phyloP scores from a whole-genome alignment of 2,329 filamentous ascomycete species.

The Penicillium nordicum region DNA sequence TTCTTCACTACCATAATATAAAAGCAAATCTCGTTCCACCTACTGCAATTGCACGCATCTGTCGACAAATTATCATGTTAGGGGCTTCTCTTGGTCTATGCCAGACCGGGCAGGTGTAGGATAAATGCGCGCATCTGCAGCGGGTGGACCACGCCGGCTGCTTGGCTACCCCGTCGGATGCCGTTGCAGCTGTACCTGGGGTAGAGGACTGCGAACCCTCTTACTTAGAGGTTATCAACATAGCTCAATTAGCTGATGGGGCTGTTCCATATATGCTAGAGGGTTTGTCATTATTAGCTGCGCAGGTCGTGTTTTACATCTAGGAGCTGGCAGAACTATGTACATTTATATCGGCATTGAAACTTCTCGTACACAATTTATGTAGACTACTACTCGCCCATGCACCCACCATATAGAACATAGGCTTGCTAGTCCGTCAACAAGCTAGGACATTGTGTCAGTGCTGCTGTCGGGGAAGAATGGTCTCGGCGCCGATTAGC shows the following conservation, averaged over 20 bases:
- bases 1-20: neutral
- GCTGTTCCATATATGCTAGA: too few relatives aligned
- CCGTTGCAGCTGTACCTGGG: neutral
- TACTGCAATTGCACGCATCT: neutral
- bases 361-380: too few relatives aligned
- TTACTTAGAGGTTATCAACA: neutral
- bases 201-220: neutral
- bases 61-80: neutral
- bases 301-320: too few relatives aligned
- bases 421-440: too few relatives aligned
- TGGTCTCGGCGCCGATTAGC: constrained; percentile 45
- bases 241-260: neutral
- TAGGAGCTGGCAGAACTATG: too few relatives aligned
- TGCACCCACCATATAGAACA: too few relatives aligned
- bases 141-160: neutral
- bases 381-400: too few relatives aligned
- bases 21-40: neutral
- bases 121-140: neutral
- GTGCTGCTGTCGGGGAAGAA: too few relatives aligned
- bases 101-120: neutral
- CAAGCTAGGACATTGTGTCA: too few relatives aligned
- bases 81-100: neutral
- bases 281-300: too few relatives aligned
- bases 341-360: too few relatives aligned
- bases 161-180: too few relatives aligned